Conservation (phyloP, 176 grass and related monocot genomes). For the Rhynchospora breviuscula region DNA sequence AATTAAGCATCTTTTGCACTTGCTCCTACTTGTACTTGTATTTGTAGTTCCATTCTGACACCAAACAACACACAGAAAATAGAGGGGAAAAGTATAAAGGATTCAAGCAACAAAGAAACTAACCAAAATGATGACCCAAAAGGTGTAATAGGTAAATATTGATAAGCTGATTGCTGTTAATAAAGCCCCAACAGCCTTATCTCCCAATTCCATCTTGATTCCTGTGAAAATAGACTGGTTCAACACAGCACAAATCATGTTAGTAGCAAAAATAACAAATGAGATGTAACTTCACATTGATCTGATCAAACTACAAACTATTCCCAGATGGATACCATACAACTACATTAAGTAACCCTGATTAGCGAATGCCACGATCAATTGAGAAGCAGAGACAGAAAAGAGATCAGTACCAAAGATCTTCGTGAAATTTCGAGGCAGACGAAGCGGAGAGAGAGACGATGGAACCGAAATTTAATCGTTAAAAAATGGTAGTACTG, state of each 20-base stretch:
- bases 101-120: slow-evolving; percentile 24
- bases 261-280: not conserved
- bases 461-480: too few species aligned
- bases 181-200: slow-evolving; percentile 62
- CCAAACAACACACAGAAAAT: not conserved
- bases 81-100: not conserved
- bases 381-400: not conserved
- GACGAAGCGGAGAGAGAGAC: not conserved
- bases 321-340: too few species aligned
- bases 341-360: not conserved
- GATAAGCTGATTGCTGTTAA: slow-evolving; percentile 73
- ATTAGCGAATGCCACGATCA: not conserved
- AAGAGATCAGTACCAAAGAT: not conserved
- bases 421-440: not conserved
- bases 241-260: not conserved
- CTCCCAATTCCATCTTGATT: slow-evolving; percentile 59
- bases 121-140: slow-evolving; percentile 81
- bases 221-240: slow-evolving; percentile 6
- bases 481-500: too few species aligned
- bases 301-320: not conserved
- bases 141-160: slow-evolving; percentile 81
- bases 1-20: not conserved
- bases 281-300: not conserved
- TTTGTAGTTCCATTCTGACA: not conserved
- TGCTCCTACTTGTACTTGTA: not conserved